phyloP scores from a whole-genome alignment of 345 rosid species.

The Clarkia xantiana region DNA sequence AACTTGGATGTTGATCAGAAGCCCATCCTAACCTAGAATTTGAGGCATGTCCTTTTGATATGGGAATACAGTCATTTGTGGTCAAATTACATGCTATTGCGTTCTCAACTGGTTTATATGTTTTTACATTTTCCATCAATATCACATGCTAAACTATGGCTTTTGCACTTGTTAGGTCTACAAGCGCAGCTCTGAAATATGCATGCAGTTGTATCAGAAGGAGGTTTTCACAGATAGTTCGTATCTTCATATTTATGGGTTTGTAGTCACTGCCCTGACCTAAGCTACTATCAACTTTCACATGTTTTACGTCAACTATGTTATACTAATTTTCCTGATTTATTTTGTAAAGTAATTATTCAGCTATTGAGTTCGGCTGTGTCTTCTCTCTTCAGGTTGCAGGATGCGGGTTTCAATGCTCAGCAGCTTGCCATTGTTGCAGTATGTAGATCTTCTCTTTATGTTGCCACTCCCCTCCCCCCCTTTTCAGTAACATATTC shows the following conservation, averaged over 20 bases:
- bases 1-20: no score
- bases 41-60: no score
- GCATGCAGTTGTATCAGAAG: conserved; percentile 73
- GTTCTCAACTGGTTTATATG: neutral
- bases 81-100: no score
- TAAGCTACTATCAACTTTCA: no score
- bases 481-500: no score
- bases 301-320: conserved; percentile 5
- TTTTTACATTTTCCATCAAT: neutral
- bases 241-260: conserved; percentile 71
- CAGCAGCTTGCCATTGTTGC: conserved; percentile 76
- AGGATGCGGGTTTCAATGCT: conserved; percentile 42
- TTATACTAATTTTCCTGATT: neutral
- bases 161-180: conserved; percentile 40
- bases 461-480: neutral
- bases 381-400: conserved; percentile 31
- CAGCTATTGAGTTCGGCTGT: no score
- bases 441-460: conserved; percentile 26
- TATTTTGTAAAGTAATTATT: no score
- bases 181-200: conserved; percentile 65
- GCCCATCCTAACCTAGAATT: no score
- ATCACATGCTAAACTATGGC: no score
- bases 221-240: conserved; percentile 67
- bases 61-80: no score
- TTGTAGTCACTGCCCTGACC: conserved; percentile 10